Conservation (phyloP, 2,329 filamentous ascomycete species). For the Fusarium xylarioides region DNA sequence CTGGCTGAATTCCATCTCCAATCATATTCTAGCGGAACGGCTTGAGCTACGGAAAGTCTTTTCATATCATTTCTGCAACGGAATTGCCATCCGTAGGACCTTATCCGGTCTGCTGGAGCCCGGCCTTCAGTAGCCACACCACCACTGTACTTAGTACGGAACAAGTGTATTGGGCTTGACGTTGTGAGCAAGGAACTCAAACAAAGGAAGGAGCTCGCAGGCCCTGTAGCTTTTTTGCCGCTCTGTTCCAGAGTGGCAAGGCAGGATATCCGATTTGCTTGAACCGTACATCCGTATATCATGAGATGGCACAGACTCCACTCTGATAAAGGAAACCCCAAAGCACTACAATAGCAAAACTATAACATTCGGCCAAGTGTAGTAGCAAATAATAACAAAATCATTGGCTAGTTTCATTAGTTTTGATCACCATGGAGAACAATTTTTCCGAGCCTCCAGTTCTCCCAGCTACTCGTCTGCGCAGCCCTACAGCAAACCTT, state of each 20-base stretch:
- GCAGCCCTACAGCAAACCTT: background rate
- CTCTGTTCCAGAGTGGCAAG: background rate
- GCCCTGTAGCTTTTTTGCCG: accelerated
- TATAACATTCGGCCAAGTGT: background rate
- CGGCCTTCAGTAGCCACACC: too few relatives aligned
- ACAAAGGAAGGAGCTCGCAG: background rate
- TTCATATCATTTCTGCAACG: background rate
- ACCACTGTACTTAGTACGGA: background rate
- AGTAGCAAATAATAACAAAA: background rate
- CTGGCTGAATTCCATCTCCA: background rate
- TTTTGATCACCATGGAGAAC: background rate
- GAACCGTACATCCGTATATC: background rate
- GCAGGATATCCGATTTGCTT: background rate
- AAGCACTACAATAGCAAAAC: background rate
- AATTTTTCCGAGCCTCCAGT: background rate
- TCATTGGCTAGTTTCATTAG: background rate
- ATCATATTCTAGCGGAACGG: background rate
- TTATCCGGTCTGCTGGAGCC: too few relatives aligned
- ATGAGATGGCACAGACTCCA: background rate
- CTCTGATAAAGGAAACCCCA: background rate
- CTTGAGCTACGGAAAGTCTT: background rate
- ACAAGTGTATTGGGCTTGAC: background rate
- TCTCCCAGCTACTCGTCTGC: background rate
- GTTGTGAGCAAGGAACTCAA: background rate
- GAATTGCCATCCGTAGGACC: background rate